A percentile compares a stretch with the other conserved stretches of the same genome.
Evolutionary conservation across 306 rosid species (phyloP).

Genomic region (Vachellia pachyceras): DNA sequence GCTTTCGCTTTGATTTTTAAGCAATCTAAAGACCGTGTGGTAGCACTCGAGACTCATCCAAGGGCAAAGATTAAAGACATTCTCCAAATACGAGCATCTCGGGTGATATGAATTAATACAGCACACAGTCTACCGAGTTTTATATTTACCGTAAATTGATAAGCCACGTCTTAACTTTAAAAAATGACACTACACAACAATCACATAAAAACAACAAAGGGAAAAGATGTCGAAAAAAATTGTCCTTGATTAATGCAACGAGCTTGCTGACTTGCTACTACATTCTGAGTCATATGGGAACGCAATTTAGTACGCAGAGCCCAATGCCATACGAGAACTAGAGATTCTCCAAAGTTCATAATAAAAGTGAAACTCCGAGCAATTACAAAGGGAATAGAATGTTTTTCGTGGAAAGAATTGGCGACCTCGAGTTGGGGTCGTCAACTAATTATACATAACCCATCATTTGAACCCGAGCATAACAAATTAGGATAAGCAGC

Average conservation of each 20-base stretch:
- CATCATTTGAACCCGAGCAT: slow-evolving; percentile 10
- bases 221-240: too few species aligned
- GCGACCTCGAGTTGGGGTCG: slow-evolving; percentile 94
- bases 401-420: slow-evolving; percentile 59
- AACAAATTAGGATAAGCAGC: slow-evolving; percentile 42
- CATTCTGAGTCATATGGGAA: neutral
- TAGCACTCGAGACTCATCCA: too few species aligned
- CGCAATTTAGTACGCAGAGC: neutral
- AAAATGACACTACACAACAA: too few species aligned
- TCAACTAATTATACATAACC: slow-evolving; percentile 37
- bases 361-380: slow-evolving; percentile 34
- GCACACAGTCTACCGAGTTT: too few species aligned
- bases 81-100: neutral
- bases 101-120: neutral
- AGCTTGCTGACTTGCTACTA: too few species aligned
- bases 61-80: neutral
- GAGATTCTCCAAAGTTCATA: too few species aligned
- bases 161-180: too few species aligned
- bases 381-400: slow-evolving; percentile 43
- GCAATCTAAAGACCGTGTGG: too few species aligned
- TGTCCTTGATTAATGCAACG: too few species aligned
- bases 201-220: neutral
- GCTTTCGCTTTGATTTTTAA: too few species aligned
- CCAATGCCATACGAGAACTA: slow-evolving; percentile 25
- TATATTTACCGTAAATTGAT: too few species aligned